Evolutionary conservation across 1,284 basidiomycete species (phyloP).

Genomic region (Microbotryum saponariae): DNA sequence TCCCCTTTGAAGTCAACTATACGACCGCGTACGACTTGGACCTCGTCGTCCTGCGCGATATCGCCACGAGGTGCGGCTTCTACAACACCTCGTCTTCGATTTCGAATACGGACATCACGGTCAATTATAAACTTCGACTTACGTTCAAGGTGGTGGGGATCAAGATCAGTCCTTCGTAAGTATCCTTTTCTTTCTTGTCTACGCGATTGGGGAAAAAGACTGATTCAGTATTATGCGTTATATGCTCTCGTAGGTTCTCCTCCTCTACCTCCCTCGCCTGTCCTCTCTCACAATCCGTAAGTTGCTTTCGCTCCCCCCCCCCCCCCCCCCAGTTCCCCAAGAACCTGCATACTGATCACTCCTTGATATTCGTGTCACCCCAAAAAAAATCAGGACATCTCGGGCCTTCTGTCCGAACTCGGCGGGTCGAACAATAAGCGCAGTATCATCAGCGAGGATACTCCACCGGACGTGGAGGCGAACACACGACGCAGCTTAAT

Average conservation of each 20-base stretch:
- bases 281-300: slow-evolving; percentile 25
- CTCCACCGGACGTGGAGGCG: too few species aligned
- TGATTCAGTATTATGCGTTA: slow-evolving; percentile 8
- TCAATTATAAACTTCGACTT: slow-evolving; percentile 37
- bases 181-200: background rate
- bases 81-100: slow-evolving; percentile 10
- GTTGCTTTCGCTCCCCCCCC: too few species aligned
- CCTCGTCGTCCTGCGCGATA: slow-evolving; percentile 34
- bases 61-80: slow-evolving; percentile 37
- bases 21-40: slow-evolving; percentile 34
- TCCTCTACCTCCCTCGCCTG: slow-evolving; percentile 30
- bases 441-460: too few species aligned
- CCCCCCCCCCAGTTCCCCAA: too few species aligned
- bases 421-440: too few species aligned
- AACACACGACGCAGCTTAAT: too few species aligned
- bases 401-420: slow-evolving; percentile 13
- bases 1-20: slow-evolving; percentile 35
- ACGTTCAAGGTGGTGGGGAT: slow-evolving; percentile 34
- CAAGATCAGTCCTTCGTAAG: slow-evolving; percentile 31
- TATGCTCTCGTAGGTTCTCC: slow-evolving; percentile 20
- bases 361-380: too few species aligned
- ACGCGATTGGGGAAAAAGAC: background rate
- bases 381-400: slow-evolving; percentile 2
- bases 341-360: too few species aligned
- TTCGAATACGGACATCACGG: slow-evolving; percentile 27